A percentile compares a stretch with the other conserved stretches of the same genome.
These are phyloP conservation scores for Amanita rubescens DNA, from an alignment of 768 basidiomycete genomes.

Conservation along the genomic window DNA sequence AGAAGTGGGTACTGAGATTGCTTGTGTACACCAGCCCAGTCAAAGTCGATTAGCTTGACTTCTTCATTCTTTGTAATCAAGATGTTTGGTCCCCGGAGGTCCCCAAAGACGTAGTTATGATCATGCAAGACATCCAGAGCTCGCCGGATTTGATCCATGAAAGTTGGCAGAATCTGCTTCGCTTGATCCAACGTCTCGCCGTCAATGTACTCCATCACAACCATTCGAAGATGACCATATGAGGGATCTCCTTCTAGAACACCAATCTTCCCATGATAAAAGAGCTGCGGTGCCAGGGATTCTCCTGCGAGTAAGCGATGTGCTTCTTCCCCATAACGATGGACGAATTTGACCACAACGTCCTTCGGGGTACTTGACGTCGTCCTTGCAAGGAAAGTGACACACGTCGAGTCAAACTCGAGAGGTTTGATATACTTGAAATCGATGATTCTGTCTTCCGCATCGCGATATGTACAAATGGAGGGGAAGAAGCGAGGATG, in stretches of 20 bases:
- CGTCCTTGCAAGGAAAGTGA: constrained; percentile 16
- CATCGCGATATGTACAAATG: neutral
- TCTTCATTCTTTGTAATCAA: neutral
- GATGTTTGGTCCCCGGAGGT: constrained; percentile 9
- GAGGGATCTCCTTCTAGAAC: no score
- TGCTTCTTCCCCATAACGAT: no score
- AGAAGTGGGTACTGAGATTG: no score
- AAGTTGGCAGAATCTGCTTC: neutral
- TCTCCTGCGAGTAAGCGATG: neutral
- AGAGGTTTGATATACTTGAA: neutral
- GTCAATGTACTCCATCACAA: neutral
- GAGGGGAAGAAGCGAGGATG: neutral
- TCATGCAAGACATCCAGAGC: neutral
- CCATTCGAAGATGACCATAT: neutral
- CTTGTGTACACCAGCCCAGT: constrained; percentile 9
- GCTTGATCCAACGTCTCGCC: neutral
- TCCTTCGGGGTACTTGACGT: no score
- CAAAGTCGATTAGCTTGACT: constrained; percentile 9
- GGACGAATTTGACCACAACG: constrained; percentile 7
- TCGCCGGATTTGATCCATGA: neutral
- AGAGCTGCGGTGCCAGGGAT: neutral
- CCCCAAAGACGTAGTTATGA: constrained; percentile 6
- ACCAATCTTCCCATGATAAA: neutral
- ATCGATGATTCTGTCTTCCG: neutral
- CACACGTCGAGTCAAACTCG: constrained; percentile 9